A percentile compares a stretch with the other conserved stretches of the same genome.
These are phyloP conservation scores for Mucor piriformis DNA, from an alignment of 371 early-diverging fungal species.

Conservation along the genomic window DNA sequence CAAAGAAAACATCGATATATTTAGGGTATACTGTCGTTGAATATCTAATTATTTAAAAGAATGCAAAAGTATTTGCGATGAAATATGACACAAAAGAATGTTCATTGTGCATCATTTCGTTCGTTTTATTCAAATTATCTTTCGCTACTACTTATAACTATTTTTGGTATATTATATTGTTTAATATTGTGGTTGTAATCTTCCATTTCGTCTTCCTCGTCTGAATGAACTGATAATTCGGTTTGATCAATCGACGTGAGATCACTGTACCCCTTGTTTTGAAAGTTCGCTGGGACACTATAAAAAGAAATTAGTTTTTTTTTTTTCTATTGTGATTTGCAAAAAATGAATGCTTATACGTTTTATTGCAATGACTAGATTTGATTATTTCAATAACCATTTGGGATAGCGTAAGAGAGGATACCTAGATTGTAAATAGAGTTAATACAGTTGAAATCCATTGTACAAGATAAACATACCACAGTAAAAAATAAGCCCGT, in stretches of 20 bases:
- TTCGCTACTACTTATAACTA: conserved; percentile 5
- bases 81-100: too few relatives aligned
- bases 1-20: too few relatives aligned
- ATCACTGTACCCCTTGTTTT: conserved; percentile 1
- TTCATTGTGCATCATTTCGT: too few relatives aligned
- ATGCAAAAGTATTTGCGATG: too few relatives aligned
- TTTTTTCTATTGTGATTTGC: too few relatives aligned
- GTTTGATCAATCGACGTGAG: not conserved
- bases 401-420: conserved; percentile 11
- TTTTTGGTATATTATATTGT: conserved; percentile 8
- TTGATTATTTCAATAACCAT: conserved; percentile 7
- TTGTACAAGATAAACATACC: conserved; percentile 12
- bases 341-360: not conserved
- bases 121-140: too few relatives aligned
- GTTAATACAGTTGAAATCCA: too few relatives aligned
- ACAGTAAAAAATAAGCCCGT: conserved; percentile 35
- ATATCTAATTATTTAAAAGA: too few relatives aligned
- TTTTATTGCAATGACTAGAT: not conserved
- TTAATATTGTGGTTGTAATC: not conserved
- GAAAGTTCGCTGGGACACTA: not conserved
- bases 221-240: not conserved
- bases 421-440: conserved; percentile 2
- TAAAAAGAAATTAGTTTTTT: not conserved
- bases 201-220: conserved; percentile 2
- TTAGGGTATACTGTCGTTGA: too few relatives aligned